phyloP scores from a whole-genome alignment of 305 asterid genomes.

The Fraxinus nigra region DNA sequence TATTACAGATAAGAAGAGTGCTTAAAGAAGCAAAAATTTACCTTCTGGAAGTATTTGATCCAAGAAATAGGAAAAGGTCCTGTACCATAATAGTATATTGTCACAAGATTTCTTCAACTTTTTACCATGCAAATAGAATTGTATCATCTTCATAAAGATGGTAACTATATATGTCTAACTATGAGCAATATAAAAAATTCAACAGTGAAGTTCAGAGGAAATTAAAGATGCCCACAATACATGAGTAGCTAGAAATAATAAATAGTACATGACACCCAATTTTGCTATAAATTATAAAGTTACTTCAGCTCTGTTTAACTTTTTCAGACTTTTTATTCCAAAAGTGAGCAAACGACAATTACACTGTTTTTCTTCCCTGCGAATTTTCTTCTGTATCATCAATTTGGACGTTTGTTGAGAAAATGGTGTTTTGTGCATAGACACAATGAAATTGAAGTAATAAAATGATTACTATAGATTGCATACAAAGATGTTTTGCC shows the following conservation, averaged over 20 bases:
- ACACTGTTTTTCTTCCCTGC: neutral
- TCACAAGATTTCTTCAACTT: conserved; percentile 2
- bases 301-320: neutral
- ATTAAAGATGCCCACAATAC: neutral
- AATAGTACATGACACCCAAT: neutral
- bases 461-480: neutral
- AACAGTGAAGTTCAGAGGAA: neutral
- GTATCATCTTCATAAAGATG: neutral
- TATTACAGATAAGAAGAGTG: neutral
- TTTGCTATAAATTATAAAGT: neutral
- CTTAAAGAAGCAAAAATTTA: conserved; percentile 25
- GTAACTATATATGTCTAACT: neutral
- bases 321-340: neutral
- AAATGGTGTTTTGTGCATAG: neutral
- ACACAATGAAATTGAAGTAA: neutral
- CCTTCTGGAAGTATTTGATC: conserved; percentile 69
- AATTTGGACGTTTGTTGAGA: neutral
- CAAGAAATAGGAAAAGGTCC: conserved; percentile 64
- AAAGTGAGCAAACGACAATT: neutral
- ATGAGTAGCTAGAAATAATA: neutral
- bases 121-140: neutral
- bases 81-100: conserved; percentile 31
- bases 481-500: neutral
- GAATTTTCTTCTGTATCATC: neutral
- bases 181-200: neutral